phyloP scores from a whole-genome alignment of 768 basidiomycete species.

The Pleurotus eryngii region DNA sequence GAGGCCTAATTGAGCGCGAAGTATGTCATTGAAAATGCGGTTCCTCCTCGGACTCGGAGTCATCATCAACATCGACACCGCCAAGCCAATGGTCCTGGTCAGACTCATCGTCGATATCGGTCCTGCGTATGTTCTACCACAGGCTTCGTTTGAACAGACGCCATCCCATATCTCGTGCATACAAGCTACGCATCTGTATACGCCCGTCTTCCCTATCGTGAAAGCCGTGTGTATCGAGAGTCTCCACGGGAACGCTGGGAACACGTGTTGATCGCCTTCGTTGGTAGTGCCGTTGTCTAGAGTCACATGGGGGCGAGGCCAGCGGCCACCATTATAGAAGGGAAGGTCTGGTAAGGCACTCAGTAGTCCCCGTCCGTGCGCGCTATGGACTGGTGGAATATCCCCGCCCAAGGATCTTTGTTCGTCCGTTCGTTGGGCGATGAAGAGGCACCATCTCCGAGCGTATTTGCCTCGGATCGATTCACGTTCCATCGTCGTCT shows the following conservation, averaged over 20 bases:
- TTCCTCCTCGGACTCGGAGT: slow-evolving; percentile 27
- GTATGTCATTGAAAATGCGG: slow-evolving; percentile 30
- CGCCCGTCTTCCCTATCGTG: slow-evolving; percentile 74
- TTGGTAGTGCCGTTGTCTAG: slow-evolving; percentile 11
- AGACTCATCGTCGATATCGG: slow-evolving; percentile 16
- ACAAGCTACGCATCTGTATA: slow-evolving; percentile 75
- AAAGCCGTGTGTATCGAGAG: slow-evolving; percentile 52
- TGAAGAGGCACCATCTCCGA: slow-evolving; percentile 4
- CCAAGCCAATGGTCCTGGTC: slow-evolving; percentile 10
- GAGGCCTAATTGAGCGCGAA: slow-evolving; percentile 7
- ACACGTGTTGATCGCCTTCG: slow-evolving; percentile 11
- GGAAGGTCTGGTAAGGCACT: neutral
- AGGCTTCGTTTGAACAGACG: slow-evolving; percentile 46
- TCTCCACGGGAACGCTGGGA: slow-evolving; percentile 18
- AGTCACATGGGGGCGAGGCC: neutral
- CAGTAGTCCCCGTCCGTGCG: neutral
- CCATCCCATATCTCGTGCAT: slow-evolving; percentile 78
- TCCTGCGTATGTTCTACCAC: slow-evolving; percentile 57
- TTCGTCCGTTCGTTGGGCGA: neutral
- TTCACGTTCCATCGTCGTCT: slow-evolving; percentile 12
- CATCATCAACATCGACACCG: slow-evolving; percentile 37
- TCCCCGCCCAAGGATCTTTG: slow-evolving; percentile 9
- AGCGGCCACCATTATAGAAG: neutral
- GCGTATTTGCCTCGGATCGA: slow-evolving; percentile 16
- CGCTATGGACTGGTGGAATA: slow-evolving; percentile 1